Evolutionary conservation across 164 flowering plant genomes (phyloP), one percentile per base, ranked within the genome.

Genomic region (Vitis riparia): DNA sequence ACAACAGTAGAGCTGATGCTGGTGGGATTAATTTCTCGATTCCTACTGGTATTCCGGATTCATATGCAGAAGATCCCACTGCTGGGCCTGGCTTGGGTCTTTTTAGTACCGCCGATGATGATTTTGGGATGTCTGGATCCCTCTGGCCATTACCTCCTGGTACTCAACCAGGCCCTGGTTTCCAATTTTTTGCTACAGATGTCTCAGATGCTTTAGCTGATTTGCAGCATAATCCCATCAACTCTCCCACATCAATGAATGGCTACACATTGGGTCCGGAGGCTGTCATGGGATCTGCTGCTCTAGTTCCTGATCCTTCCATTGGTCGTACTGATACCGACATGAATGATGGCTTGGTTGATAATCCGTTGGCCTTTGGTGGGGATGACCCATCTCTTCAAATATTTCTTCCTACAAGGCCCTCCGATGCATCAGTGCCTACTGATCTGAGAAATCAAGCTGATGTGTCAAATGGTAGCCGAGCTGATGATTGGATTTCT

Each of bases 361-460:
- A 87, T 74, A 91, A 91, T 77, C 87, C 94, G 12, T 69, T 89
- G 74, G 88, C 91, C 15, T 88, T 89, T 78, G 84, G 80, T 65
- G 80, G 85, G 65, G 89, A 85, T 50, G 98, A 93, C 71, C 97
- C 98, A 12, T 86, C 96, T 10, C 88, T 96, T 70, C 98, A 93
- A 69, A 78, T 90, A 55, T 93, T 91, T 80, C 94, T 90, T 76
- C 97, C 97, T 60, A 82, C 93, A 11, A 79, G 79, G 64, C 91
- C 95, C n/a, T 78, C 90, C 48, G 86, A 76, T 62, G 68, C 77
- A n/a, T 71, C 87, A 5, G 61, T 62, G 49, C 88, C 81, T 63
- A 32, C 81, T 70, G 84, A 87, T 66, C 30, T 75, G 66, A 88
- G 89, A 75, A 87, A 86, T 71, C 88, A 76, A 29, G 72, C 76